These are phyloP conservation scores for Balamuthia mandrillaris DNA, from an alignment of 208 protist genomes.

Conservation along the genomic window DNA sequence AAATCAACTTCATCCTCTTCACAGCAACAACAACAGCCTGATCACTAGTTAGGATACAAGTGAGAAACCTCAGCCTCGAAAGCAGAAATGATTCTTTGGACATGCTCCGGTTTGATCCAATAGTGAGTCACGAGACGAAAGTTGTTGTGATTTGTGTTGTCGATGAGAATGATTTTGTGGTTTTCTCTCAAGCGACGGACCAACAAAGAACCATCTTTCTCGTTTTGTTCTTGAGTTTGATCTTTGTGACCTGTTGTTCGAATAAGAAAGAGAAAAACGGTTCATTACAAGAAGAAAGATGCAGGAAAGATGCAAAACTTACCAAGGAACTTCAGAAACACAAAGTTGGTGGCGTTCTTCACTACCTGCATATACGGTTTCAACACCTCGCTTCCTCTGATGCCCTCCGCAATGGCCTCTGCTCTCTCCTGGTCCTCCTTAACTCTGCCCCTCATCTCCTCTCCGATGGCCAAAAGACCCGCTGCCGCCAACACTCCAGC, in stretches of 20 bases:
- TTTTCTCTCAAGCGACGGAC: background rate
- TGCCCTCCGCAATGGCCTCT: background rate
- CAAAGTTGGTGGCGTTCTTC: conserved; percentile 41
- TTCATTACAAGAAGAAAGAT: background rate
- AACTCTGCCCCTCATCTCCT: background rate
- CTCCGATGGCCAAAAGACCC: conserved; percentile 48
- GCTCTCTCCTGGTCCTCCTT: conserved; percentile 37
- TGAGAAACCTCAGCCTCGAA: too few relatives aligned
- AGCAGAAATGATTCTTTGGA: too few relatives aligned
- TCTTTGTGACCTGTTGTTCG: background rate
- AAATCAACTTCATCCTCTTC: too few relatives aligned
- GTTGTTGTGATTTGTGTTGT: background rate
- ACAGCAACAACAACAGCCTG: too few relatives aligned
- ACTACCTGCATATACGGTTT: background rate
- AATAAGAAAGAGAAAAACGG: background rate
- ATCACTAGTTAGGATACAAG: too few relatives aligned
- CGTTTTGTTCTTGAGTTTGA: background rate
- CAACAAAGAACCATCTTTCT: too few relatives aligned
- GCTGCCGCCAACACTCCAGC: conserved; percentile 62
- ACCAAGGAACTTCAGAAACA: background rate
- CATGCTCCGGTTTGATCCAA: too few relatives aligned
- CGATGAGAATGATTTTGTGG: background rate
- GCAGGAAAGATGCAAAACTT: background rate
- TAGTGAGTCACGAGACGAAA: background rate
- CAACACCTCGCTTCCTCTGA: background rate